These are phyloP conservation scores for Polyplosphaeria fusca DNA, from an alignment of 495 filamentous ascomycete species.

Conservation along the genomic window DNA sequence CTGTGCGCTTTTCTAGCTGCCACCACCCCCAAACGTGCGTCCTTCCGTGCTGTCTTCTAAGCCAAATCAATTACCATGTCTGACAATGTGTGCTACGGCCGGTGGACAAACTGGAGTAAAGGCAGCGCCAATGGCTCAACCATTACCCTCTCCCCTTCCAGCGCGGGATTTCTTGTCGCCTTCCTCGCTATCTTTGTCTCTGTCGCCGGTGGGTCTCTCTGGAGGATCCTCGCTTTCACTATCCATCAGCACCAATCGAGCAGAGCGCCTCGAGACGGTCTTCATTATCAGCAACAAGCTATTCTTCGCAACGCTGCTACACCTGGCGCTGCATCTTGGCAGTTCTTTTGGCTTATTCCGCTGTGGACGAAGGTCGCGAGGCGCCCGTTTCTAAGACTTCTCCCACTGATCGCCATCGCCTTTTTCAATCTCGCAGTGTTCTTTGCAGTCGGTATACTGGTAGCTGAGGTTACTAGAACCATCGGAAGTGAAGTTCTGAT, in stretches of 20 bases:
- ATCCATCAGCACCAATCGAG: slow-evolving; percentile 36
- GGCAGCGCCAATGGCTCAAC: slow-evolving; percentile 41
- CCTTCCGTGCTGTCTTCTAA: too few species aligned
- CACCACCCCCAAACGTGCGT: too few species aligned
- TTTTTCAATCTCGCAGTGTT: slow-evolving; percentile 35
- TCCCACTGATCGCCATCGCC: slow-evolving; percentile 37
- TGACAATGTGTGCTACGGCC: slow-evolving; percentile 24
- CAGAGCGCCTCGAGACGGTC: background rate
- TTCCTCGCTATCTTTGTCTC: slow-evolving; percentile 45
- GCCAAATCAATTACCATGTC: slow-evolving; percentile 1
- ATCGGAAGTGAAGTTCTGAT: slow-evolving; percentile 11
- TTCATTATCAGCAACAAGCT: slow-evolving; percentile 39
- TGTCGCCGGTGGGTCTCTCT: slow-evolving; percentile 39
- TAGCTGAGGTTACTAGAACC: background rate
- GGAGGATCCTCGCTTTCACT: slow-evolving; percentile 41
- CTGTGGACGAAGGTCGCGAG: slow-evolving; percentile 38
- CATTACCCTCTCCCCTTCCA: slow-evolving; percentile 37
- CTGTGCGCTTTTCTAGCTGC: too few species aligned
- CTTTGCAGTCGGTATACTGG: slow-evolving; percentile 30
- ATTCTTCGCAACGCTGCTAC: slow-evolving; percentile 38
- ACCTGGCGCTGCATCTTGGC: slow-evolving; percentile 32
- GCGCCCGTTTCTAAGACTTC: slow-evolving; percentile 26
- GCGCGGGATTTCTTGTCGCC: slow-evolving; percentile 42
- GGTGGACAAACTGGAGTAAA: slow-evolving; percentile 47
- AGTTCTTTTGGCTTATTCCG: slow-evolving; percentile 33